Evolutionary conservation across 352 stramenopile species (phyloP), one percentile per base, ranked within the genome.

Genomic region (Discostella stelligera): DNA sequence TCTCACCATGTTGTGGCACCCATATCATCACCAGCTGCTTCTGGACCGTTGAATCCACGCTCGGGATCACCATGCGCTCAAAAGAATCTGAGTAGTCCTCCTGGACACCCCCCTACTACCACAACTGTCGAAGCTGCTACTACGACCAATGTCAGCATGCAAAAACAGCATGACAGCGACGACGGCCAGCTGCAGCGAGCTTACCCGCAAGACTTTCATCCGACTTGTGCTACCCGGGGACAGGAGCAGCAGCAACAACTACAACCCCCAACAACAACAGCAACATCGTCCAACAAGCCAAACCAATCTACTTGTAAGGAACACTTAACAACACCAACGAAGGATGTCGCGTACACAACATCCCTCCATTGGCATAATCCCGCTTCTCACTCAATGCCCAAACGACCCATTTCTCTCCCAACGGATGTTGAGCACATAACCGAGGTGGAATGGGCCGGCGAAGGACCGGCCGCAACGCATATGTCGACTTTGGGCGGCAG

Each of bases 381-480:
- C 23, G 27, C 56, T 23, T 74, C 60, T 0, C 11, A 25, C 39
- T 23, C 52, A 0, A 55, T 74, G 0, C n/a, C 53, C 7, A 84
- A 84, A 73, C 77, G 70, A 65, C 60, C 65, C 52, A 80, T 77
- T n/a, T 21, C 11, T 20, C 66, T 84, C 7, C 79, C 74, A 20
- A 30, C 27, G 11, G 83, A 87, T 52, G 84, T 90, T 48, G 55
- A 83, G 59, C 60, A 88, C 44, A 89, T 87, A 61, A 75, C 79
- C 18, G 69, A 83, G 27, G 74, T 89, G 1, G 79, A 88, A 77
- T 90, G 84, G 84, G 84, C 71, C 32, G 62, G 66, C 11, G 73
- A 84, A 11, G 48, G 50, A 13, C 25, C 66, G 10, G 14, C 55
- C n/a, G 62, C 66, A 2, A 66, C 27, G 27, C 53, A 65, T 14